Conservation (phyloP, 495 filamentous ascomycete species). For the Penicillium ucsense region DNA sequence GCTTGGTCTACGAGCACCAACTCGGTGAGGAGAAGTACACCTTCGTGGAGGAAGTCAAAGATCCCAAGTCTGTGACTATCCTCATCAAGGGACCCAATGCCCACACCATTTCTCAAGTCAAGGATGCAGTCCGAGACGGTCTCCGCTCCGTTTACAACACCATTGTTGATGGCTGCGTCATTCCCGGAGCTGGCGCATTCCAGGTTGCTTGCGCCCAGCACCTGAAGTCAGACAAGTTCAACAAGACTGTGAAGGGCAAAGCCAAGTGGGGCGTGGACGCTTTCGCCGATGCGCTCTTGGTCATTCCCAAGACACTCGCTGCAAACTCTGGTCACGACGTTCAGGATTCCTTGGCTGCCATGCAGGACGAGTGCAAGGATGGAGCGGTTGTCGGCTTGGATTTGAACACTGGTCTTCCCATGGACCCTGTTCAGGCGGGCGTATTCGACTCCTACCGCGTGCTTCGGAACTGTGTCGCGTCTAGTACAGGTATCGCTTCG, state of each 20-base stretch:
- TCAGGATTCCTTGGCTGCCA: conserved; percentile 75
- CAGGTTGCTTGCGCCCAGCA: conserved; percentile 91
- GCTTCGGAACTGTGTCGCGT: conserved; percentile 83
- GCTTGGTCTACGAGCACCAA: conserved; percentile 92
- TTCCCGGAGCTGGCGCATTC: conserved; percentile 92
- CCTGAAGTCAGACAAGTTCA: conserved; percentile 70
- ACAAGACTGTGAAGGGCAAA: conserved; percentile 89
- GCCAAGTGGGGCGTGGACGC: conserved; percentile 89
- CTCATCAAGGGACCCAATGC: conserved; percentile 96
- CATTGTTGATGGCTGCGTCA: conserved; percentile 91
- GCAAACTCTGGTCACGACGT: conserved; percentile 95
- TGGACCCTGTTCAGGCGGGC: conserved; percentile 90
- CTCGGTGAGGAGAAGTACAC: conserved; percentile 98
- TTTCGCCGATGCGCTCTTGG: conserved; percentile 84
- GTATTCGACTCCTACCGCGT: conserved; percentile 97
- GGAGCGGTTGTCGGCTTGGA: conserved; percentile 84
- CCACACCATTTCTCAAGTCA: conserved; percentile 93
- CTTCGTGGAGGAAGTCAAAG: conserved; percentile 96
- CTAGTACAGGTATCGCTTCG: conserved; percentile 86
- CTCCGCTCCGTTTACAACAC: conserved; percentile 95
- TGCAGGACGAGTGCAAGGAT: conserved; percentile 77
- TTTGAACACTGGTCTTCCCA: conserved; percentile 74
- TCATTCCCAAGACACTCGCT: conserved; percentile 95
- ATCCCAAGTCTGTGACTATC: conserved; percentile 96
- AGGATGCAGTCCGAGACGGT: conserved; percentile 94